Conservation (phyloP, 2,329 filamentous ascomycete genomes). For the Neofusicoccum umdonicola region DNA sequence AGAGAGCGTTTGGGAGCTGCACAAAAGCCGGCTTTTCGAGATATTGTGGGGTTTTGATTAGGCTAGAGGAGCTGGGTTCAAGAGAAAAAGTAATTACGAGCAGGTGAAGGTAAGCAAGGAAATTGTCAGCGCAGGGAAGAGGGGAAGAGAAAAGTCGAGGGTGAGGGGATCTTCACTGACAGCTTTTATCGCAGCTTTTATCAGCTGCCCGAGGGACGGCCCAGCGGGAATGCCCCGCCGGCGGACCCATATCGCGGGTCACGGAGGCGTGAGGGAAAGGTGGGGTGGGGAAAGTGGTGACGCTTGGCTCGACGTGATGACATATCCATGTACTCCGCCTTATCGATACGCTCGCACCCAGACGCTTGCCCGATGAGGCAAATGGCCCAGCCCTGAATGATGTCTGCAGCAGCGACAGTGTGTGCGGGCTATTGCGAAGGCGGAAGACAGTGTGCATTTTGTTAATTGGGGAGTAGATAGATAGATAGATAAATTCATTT, state of each 20-base stretch:
- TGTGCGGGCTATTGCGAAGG: too few relatives aligned
- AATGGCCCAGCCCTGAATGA: too few relatives aligned
- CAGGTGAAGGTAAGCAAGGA: too few relatives aligned
- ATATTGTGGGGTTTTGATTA: not conserved
- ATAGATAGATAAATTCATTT: too few relatives aligned
- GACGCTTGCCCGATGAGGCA: not conserved
- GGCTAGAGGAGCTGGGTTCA: not conserved
- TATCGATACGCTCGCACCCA: not conserved
- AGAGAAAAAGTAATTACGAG: not conserved
- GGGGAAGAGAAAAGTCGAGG: too few relatives aligned
- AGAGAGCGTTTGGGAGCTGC: not conserved
- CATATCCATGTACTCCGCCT: not conserved
- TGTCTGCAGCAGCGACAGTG: too few relatives aligned
- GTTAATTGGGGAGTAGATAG: too few relatives aligned
- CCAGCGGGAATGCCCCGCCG: too few relatives aligned
- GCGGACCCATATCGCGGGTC: not conserved
- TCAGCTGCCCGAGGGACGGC: too few relatives aligned
- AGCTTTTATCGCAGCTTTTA: not conserved
- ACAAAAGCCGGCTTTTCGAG: not conserved
- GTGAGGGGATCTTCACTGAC: not conserved
- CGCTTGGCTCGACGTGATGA: not conserved
- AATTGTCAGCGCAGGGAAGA: too few relatives aligned
- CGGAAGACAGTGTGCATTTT: too few relatives aligned
- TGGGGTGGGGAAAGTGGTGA: slow-evolving; percentile 1
- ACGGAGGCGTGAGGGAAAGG: not conserved